These are phyloP conservation scores for Carex parvula DNA, from an alignment of 176 grass and related monocot genomes.

Conservation along the genomic window DNA sequence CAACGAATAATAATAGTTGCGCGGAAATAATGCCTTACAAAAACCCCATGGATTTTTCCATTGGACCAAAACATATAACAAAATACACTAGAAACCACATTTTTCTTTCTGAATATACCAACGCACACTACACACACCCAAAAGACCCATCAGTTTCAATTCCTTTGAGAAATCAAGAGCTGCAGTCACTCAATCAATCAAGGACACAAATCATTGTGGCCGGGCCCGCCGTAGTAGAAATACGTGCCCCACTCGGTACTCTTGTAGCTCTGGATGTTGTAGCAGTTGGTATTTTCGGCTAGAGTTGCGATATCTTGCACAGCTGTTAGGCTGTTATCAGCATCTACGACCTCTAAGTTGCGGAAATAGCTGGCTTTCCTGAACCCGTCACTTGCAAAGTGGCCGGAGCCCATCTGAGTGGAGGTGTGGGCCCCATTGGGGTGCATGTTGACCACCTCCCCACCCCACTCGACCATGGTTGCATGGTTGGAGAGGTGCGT, in stretches of 20 bases:
- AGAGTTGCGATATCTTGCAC: constrained; percentile 49
- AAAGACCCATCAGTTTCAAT: constrained; percentile 1
- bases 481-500: constrained; percentile 84
- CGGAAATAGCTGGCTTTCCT: constrained; percentile 80
- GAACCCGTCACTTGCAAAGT: constrained; percentile 64
- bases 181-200: neutral
- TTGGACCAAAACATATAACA: constrained; percentile 17
- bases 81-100: constrained; percentile 14
- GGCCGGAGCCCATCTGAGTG: constrained; percentile 89
- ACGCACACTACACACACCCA: neutral
- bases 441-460: constrained; percentile 76
- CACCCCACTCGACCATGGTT: constrained; percentile 94
- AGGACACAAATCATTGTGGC: constrained; percentile 38
- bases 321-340: constrained; percentile 70
- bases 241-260: constrained; percentile 52
- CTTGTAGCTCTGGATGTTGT: constrained; percentile 58
- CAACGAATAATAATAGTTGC: constrained; percentile 30
- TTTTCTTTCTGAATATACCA: neutral
- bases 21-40: constrained; percentile 21
- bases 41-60: constrained; percentile 27
- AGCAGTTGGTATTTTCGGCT: constrained; percentile 71
- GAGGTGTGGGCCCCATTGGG: constrained; percentile 57
- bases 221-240: constrained; percentile 80
- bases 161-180: neutral
- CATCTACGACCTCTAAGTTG: constrained; percentile 75